Conservation (phyloP, 2,329 filamentous ascomycete species). For the Curvularia spicifera region DNA sequence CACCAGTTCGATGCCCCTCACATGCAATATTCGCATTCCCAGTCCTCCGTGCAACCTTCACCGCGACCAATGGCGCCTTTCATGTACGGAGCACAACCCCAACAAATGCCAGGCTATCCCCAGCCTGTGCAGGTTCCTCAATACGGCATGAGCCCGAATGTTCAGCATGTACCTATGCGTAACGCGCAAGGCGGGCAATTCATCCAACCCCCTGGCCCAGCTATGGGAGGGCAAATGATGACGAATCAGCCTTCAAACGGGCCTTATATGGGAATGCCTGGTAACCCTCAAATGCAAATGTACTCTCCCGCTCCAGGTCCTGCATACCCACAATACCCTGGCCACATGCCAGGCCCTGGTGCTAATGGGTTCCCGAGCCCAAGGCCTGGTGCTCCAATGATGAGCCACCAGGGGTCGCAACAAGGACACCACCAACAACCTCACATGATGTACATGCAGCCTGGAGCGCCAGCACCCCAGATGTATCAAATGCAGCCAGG, state of each 20-base stretch:
- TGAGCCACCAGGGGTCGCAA: slow-evolving; percentile 93
- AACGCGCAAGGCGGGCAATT: slow-evolving; percentile 78
- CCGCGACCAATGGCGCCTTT: slow-evolving; percentile 76
- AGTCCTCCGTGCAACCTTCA: slow-evolving; percentile 80
- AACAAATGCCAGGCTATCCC: slow-evolving; percentile 54
- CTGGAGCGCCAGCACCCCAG: slow-evolving; percentile 76
- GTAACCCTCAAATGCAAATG: slow-evolving; percentile 77
- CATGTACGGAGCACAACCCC: slow-evolving; percentile 71
- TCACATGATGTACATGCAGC: slow-evolving; percentile 75
- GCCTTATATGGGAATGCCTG: slow-evolving; percentile 72
- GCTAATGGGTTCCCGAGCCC: slow-evolving; percentile 88
- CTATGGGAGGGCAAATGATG: slow-evolving; percentile 80
- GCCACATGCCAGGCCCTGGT: slow-evolving; percentile 60
- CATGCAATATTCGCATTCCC: slow-evolving; percentile 84
- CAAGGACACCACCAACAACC: slow-evolving; percentile 74
- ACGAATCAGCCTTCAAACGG: slow-evolving; percentile 73
- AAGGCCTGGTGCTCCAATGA: slow-evolving; percentile 81
- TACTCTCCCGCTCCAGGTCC: slow-evolving; percentile 73
- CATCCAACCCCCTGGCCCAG: slow-evolving; percentile 70
- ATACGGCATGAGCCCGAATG: slow-evolving; percentile 72
- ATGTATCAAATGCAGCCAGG: slow-evolving; percentile 74
- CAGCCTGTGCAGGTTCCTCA: slow-evolving; percentile 69
- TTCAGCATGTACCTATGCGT: slow-evolving; percentile 73
- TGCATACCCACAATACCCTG: slow-evolving; percentile 69
- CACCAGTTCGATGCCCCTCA: slow-evolving; percentile 82